Evolutionary conservation across 1,139 yeast species (phyloP), one percentile per base, ranked within the genome.

Genomic region (Magnusiomyces paraingens): DNA sequence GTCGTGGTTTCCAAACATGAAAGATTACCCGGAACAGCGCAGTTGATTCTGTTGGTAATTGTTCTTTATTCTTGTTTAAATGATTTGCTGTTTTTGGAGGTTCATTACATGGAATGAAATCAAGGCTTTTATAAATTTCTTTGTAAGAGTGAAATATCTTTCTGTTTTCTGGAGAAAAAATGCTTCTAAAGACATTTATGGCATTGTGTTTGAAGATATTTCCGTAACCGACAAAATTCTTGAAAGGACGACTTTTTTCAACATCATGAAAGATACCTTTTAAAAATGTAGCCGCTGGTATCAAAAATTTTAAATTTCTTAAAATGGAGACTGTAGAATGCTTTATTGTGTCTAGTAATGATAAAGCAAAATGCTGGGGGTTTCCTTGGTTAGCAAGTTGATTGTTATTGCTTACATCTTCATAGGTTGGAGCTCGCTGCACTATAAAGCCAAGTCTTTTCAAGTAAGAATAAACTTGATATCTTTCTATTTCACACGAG

Each of bases 1-100:
- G 79, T 1, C 77, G 73, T 0, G 98, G 98, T 67, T 87, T 90
- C 97, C 97, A 91, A 1, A 88, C 88, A 62, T 86, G 77, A 62
- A 76, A 90, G 1, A 76, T 70, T 21, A 73, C 59, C 14, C 58
- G 51, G 41, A 57, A 62, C n/a, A 65, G 62, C 11, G 52, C 52
- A 20, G 52, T 57, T 10, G 62, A 53, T 40, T 47, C 53, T 39
- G 18, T 42, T 20, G 40, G 35, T 32, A 46, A 36, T 35, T 46
- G 36, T 40, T 35, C 11, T n/a, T 47, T 3, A 41, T 48, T 29
- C 21, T 32, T 47, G 15, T 53, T 52, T 29, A 49, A 29, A 32
- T 57, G 61, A 1, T 8, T 8, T 14, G 2, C n/a, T 8, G 46
- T 26, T 18, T 42, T 42, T 20, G 63, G 63, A 21, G 61, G 63